Base-by-base conservation (phyloP, 495 filamentous ascomycete species). In the Sporormia fimetaria region DNA sequence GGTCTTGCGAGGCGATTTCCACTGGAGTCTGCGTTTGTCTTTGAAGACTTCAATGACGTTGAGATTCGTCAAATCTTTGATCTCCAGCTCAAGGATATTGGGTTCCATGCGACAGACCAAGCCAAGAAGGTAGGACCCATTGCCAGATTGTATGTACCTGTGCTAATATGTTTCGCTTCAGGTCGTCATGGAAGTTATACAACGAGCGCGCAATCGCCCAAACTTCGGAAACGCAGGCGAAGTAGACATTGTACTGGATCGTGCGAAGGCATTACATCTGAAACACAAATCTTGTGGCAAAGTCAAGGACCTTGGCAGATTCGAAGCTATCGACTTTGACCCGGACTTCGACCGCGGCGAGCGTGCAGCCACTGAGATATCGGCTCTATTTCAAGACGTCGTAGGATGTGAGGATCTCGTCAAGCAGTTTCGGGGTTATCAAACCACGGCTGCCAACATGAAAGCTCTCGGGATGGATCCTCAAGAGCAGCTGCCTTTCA, bases 1-100 rank as follows among this genome's bases (percentile, higher is more conserved):
- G 84, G 83, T 0, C 65, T 92, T 2, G 61, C 58, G 3, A 67
- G 83, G 34, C 68, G 82, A 6, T 90, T 92, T 42, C 75, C 74
- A 0, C 60, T 83, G 0, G 63, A 69, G 0, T 59, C 66, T 3
- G 79, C 73, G 0, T 88, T 92, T 38, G 44, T 48, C 1, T 87
- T 90, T 49, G 72, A 84, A 29, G 80, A 86, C 44, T 87, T 82
- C 51, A 67, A 60, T 0, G 66, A 78, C 6, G 49, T 52, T 0
- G 71, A 85, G 44, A 57, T 88, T 1, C 43, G 57, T 1, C 35
- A 61, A 22, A 79, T 87, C 14, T 54, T 83, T 0, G 60, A 76
- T 6, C 49, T 76, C 4, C 78, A 78, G 43, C 60, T 77, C 33
- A 65, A 65, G 30, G 28, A 63, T 3, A 59, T 67, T 20, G 67